phyloP scores from a whole-genome alignment of 108 stramenopile species.

The Nitzschia sp. region DNA sequence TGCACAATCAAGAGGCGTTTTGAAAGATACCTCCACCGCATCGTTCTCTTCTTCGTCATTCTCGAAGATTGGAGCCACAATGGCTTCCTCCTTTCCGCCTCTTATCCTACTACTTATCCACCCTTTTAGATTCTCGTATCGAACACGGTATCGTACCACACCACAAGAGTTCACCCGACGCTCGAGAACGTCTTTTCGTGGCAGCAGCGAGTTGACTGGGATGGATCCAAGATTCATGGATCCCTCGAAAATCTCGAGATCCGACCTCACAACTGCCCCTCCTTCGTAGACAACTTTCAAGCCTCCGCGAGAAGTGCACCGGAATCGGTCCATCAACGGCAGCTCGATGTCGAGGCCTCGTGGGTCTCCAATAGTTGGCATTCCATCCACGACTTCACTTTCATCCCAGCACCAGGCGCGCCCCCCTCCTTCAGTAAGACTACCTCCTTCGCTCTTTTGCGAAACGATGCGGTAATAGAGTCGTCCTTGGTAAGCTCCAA shows the following conservation, averaged over 20 bases:
- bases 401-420: slow-evolving; percentile 85
- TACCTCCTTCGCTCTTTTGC: slow-evolving; percentile 88
- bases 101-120: slow-evolving; percentile 89
- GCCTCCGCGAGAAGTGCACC: slow-evolving; percentile 53
- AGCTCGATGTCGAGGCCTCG: slow-evolving; percentile 48
- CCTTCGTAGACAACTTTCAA: slow-evolving; percentile 69
- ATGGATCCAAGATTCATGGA: slow-evolving; percentile 73
- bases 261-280: slow-evolving; percentile 82
- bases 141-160: slow-evolving; percentile 81
- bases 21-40: slow-evolving; percentile 15
- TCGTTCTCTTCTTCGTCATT: slow-evolving; percentile 28
- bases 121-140: slow-evolving; percentile 63
- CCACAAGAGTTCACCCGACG: slow-evolving; percentile 87
- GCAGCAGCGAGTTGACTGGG: slow-evolving; percentile 61
- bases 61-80: slow-evolving; percentile 53
- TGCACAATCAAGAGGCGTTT: slow-evolving; percentile 69
- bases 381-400: slow-evolving; percentile 85
- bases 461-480: slow-evolving; percentile 85
- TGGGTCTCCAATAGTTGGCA: slow-evolving; percentile 57
- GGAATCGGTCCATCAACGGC: slow-evolving; percentile 65
- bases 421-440: slow-evolving; percentile 82
- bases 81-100: slow-evolving; percentile 86
- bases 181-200: slow-evolving; percentile 64
- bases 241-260: slow-evolving; percentile 82
- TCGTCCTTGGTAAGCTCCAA: slow-evolving; percentile 79